Conservation (phyloP, 2,329 filamentous ascomycete genomes). For the Xylaria sp. region DNA sequence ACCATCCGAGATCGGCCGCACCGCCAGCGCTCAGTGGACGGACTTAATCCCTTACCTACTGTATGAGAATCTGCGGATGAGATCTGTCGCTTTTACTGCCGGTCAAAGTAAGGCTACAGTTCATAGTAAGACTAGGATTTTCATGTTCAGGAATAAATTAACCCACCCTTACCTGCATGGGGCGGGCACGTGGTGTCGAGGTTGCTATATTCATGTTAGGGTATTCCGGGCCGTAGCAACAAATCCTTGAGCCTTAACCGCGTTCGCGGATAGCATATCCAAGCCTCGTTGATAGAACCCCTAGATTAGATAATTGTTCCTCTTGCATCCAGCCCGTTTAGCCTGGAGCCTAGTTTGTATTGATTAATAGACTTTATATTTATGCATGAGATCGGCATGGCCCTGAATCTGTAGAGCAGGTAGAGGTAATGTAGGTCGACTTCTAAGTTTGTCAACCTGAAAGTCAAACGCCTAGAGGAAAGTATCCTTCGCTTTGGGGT, state of each 20-base stretch:
- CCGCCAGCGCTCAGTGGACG: not conserved
- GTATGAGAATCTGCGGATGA: too few species aligned
- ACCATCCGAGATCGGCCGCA: slow-evolving; percentile 43
- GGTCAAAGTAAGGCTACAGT: not conserved
- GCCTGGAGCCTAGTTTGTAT: not conserved
- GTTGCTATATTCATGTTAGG: not conserved
- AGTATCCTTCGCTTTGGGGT: slow-evolving; percentile 3
- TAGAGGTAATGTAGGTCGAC: not conserved
- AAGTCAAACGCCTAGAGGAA: not conserved
- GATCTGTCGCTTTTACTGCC: not conserved
- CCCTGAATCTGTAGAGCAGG: not conserved
- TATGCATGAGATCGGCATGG: not conserved
- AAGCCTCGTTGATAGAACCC: not conserved
- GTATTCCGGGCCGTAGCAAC: not conserved
- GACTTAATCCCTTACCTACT: too few species aligned
- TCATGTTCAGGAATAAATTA: not conserved
- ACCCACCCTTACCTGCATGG: too few species aligned
- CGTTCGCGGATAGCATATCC: too few species aligned
- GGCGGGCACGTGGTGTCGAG: too few species aligned
- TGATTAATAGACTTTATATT: not conserved
- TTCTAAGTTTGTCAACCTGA: not conserved
- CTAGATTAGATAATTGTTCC: not conserved
- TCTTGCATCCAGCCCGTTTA: not conserved
- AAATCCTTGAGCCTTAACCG: not conserved
- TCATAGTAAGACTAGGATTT: too few species aligned